Base-by-base conservation (phyloP, 2,329 filamentous ascomycete species). In the Sclerotinia sclerotiorum region DNA sequence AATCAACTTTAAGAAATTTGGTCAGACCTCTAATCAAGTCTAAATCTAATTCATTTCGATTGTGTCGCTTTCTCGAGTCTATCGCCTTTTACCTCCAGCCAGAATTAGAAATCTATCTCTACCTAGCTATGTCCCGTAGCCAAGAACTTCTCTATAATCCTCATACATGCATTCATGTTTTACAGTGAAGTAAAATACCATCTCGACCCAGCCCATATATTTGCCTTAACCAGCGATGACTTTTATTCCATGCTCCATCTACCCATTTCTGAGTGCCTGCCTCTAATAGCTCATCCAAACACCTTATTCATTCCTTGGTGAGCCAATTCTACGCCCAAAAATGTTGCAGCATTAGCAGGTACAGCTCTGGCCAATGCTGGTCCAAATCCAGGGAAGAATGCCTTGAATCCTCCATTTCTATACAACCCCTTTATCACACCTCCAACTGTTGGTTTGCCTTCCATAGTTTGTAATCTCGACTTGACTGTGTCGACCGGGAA, bases 401-500 rank as follows among this genome's bases (percentile, higher is more conserved):
- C 94, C 82, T 90, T 93, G 77, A 91, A 79, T 5, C 95, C 95
- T 44, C 94, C 94, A 76, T 83, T 89, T 48, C 83, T 88, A 78
- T 97, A 97, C n/a, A 99, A 83, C 67, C 93, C 88, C 72, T 87
- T 85, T 64, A 99, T 87, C 44, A 95, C 92, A 10, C 91, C 89
- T 21, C 88, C 86, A 64, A 99, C 87, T 0, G 90, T 92, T 62
- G 93, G 89, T 74, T 90, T 90, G 61, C 93, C 93, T 77, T 95
- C 91, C 54, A 93, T 93, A 55, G 92, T 97, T 84, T 99, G 95
- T 78, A 99, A 82, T 49, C 94, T 85, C 72, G 90, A 94, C 87
- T 99, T 99, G 82, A 99, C 89, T 0, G 95, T 99, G 78, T 99
- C 95, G 72, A 99, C 86, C 29, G 95, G 95, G 86, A 99, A 99